Evolutionary conservation across 352 stramenopile genomes (phyloP), one percentile per base, ranked within the genome.

Genomic region (Pythium periplocum): DNA sequence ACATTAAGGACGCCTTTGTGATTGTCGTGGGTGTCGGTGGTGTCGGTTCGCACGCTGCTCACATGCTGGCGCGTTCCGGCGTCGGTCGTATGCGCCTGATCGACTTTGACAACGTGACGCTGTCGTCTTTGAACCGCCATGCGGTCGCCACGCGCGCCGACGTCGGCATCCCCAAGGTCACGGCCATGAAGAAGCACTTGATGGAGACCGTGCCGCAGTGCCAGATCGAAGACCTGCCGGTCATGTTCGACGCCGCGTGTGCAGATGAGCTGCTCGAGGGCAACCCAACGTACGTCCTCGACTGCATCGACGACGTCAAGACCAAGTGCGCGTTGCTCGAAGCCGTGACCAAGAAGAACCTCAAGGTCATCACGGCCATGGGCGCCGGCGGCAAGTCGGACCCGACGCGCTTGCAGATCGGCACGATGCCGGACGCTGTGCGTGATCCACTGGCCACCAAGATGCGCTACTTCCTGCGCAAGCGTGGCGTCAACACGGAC

Each of bases 61-160:
- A 99, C 66, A 98, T 99, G 93, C 76, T 99, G 51, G 96, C 93
- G 42, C 83, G 97, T 48, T 97, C 94, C 12, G 97, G 97, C 12
- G 94, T 99, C 2, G 73, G 85, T 43, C 83, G 89, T 43, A 61
- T 99, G 46, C 82, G 96, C n/a, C 73, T 99, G 34, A 89, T 99
- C 31, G 97, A 99, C 78, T 99, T 99, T 87, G 97, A 99, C 71
- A 98, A 99, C 66, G 96, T 99, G 9, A 99, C 97, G 34, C 73
- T 99, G 45, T 99, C 95, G 45, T 99, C 93, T 48, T 78, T 99
- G 38, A 99, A 99, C 83, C 92, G 97, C 54, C 97, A 32, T 35
- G 34, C n/a, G 10, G 2, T 33, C 34, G 48, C 35, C 2, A 34
- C 48, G 12, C 48, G 48, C 12, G n/a, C 48, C n/a, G 35, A 45